Base-by-base conservation (phyloP, 495 filamentous ascomycete genomes). In the Talaromyces liani region DNA sequence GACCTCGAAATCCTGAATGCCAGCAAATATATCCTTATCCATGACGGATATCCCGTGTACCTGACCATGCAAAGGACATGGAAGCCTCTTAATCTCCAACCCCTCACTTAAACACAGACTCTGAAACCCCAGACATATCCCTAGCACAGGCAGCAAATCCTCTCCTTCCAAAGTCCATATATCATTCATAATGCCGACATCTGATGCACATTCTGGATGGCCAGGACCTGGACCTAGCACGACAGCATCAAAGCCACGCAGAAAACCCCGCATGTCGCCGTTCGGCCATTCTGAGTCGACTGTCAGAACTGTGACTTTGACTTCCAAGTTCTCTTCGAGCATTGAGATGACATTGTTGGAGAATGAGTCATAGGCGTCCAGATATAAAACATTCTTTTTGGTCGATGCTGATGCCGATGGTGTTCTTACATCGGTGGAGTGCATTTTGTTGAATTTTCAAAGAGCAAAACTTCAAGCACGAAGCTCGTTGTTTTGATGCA, bases 331-430 rank as follows among this genome's bases (percentile, higher is more conserved):
- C 8, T 88, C 84, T 65, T 86, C 79, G 18, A 97, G 81, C 66
- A 94, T 85, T 16, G 87, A 82, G 53, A 93, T 84, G 64, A 97
- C 93, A 78, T 97, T 97, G 76, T 96, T 90, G 51, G 93, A 88
- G 77, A 97, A 97, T 60, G 93, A 97, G 75, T 97, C 94, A 69
- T 96, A 95, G 60, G 92, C 91, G 71, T 98, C 94, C 51, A 98
- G 75, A 72, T 94, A 92, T 53, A 98, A 85, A 60, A 97, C 85
- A 54, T 77, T 82, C 47, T 73, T 79, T 41, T 57, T 51, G 24
- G 45, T 36, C 16, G 56, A 58, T 20, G 14, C 24, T 9, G 29
- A 22, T 22, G 14, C 2, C 9, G 56, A 58, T 16, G 16, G 16
- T 2, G 16, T 8, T 18, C 24, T n/a, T 0, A 31, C 16, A 18